Evolutionary conservation across 2,329 filamentous ascomycete species (phyloP).

Genomic region (Penicillium griseofulvum): DNA sequence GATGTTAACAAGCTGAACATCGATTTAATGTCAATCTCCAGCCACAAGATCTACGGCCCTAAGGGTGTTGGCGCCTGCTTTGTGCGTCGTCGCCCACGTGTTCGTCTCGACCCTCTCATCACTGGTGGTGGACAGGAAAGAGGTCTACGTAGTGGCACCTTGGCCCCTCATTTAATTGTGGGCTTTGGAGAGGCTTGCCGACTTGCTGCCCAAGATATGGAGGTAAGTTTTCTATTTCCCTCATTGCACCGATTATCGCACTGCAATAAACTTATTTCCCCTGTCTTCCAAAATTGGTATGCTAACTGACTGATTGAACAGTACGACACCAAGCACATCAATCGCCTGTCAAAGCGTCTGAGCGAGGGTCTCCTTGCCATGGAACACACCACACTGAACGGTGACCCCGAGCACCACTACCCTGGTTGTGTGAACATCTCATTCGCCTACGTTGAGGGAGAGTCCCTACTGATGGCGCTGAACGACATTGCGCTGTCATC

Average conservation of each 20-base stretch:
- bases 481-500: slow-evolving; percentile 98
- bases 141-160: slow-evolving; percentile 88
- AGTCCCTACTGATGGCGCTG: slow-evolving; percentile 95
- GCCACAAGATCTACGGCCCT: slow-evolving; percentile 97
- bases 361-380: slow-evolving; percentile 77
- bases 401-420: slow-evolving; percentile 78
- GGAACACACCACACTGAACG: slow-evolving; percentile 91
- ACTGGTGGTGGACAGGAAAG: slow-evolving; percentile 94
- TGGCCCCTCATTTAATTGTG: slow-evolving; percentile 83
- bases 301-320: slow-evolving; percentile 41
- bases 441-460: slow-evolving; percentile 96
- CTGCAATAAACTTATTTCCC: slow-evolving; percentile 43
- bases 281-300: not conserved
- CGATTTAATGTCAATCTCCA: slow-evolving; percentile 97
- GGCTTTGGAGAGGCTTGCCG: slow-evolving; percentile 95
- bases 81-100: slow-evolving; percentile 84
- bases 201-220: slow-evolving; percentile 84
- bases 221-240: slow-evolving; percentile 60
- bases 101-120: slow-evolving; percentile 93
- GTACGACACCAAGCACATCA: slow-evolving; percentile 90
- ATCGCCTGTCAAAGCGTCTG: slow-evolving; percentile 76
- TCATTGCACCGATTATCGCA: slow-evolving; percentile 14
- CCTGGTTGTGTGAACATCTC: slow-evolving; percentile 98
- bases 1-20: slow-evolving; percentile 98
- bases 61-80: slow-evolving; percentile 98